Evolutionary conservation across 305 asterid genomes (phyloP).

Genomic region (Rubia occidens): DNA sequence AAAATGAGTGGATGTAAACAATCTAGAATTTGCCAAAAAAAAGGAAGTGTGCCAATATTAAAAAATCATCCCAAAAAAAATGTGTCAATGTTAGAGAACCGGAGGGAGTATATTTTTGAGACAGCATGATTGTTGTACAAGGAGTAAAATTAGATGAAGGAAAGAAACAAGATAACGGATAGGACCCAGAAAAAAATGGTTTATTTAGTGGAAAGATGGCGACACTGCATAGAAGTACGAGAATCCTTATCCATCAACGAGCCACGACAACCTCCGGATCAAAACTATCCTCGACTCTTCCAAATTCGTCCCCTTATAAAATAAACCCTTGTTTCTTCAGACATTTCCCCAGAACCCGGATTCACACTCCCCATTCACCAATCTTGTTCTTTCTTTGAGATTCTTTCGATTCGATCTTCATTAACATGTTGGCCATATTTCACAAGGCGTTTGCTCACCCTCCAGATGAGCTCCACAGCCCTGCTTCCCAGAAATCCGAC

Average conservation of each 20-base stretch:
- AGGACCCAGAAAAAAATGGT: neutral
- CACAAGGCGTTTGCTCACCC: constrained; percentile 70
- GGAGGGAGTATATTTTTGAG: too few relatives aligned
- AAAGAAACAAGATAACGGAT: neutral
- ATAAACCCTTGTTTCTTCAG: neutral
- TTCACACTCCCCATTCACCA: neutral
- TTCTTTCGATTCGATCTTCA: neutral
- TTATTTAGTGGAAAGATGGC: neutral
- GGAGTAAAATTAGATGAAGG: neutral
- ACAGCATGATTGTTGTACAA: too few relatives aligned
- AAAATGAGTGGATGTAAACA: too few relatives aligned
- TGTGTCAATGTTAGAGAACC: too few relatives aligned
- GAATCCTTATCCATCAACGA: constrained; percentile 21
- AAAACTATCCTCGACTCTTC: neutral
- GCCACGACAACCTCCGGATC: neutral
- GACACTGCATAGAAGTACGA: constrained; percentile 11
- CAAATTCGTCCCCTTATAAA: neutral
- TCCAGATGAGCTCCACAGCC: constrained; percentile 73
- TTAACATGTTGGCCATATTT: constrained; percentile 63
- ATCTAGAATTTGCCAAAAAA: too few relatives aligned
- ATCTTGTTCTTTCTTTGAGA: neutral
- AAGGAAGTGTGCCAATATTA: too few relatives aligned
- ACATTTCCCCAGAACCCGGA: neutral
- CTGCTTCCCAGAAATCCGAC: constrained; percentile 31
- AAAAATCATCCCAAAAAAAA: too few relatives aligned